phyloP scores from a whole-genome alignment of 2,329 filamentous ascomycete genomes.

The Colletotrichum lentis region DNA sequence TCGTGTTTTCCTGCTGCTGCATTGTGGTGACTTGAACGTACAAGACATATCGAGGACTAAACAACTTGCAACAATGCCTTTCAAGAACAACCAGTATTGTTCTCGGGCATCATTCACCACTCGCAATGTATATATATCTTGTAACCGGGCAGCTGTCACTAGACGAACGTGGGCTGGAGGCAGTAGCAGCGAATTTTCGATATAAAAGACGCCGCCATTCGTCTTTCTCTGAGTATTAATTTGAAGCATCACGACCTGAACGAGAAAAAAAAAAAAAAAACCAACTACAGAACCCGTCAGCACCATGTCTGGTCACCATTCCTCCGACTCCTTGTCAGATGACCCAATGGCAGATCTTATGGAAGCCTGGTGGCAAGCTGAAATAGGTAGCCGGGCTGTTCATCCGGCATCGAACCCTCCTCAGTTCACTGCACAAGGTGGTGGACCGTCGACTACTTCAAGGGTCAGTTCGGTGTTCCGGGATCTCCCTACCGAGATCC shows the following conservation, averaged over 20 bases:
- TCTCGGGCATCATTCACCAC: not conserved
- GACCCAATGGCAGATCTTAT: not conserved
- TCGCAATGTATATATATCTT: not conserved
- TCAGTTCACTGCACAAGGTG: too few species aligned
- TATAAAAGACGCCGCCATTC: not conserved
- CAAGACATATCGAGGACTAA: not conserved
- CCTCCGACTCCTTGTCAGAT: not conserved
- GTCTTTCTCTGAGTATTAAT: not conserved
- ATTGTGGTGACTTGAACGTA: too few species aligned
- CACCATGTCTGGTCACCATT: not conserved
- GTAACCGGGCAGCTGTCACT: not conserved
- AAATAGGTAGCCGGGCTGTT: not conserved
- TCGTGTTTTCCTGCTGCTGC: too few species aligned
- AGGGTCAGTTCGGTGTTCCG: not conserved
- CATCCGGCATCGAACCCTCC: too few species aligned
- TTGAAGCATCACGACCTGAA: not conserved
- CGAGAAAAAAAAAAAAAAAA: too few species aligned
- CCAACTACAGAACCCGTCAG: not conserved
- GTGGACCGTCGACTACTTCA: too few species aligned
- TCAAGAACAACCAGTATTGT: not conserved
- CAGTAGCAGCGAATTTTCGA: not conserved
- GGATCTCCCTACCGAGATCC: not conserved
- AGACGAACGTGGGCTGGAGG: too few species aligned
- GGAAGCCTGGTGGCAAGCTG: not conserved
- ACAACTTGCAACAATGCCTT: not conserved